These are phyloP conservation scores for Penicillium argentinense DNA, from an alignment of 495 filamentous ascomycete species.

Conservation along the genomic window DNA sequence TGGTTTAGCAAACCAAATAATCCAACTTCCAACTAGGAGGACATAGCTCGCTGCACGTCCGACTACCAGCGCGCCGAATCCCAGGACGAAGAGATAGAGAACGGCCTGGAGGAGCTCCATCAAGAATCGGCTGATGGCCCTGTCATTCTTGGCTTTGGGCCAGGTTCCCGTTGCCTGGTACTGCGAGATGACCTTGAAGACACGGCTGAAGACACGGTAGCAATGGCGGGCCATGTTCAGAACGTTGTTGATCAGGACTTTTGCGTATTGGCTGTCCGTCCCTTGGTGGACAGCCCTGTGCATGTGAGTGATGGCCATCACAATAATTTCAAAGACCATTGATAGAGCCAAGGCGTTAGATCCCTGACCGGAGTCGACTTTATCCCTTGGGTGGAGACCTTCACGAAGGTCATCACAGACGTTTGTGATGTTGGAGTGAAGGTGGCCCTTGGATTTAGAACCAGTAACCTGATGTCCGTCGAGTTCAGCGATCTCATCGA, in stretches of 20 bases:
- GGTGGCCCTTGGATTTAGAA: slow-evolving; percentile 13
- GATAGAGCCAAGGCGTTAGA: slow-evolving; percentile 26
- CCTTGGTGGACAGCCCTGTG: slow-evolving; percentile 23
- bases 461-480: slow-evolving; percentile 40
- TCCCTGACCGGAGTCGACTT: slow-evolving; percentile 6
- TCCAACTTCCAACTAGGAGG: slow-evolving; percentile 40
- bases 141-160: slow-evolving; percentile 30
- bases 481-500: slow-evolving; percentile 36
- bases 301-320: slow-evolving; percentile 31
- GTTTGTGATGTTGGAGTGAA: slow-evolving; percentile 26
- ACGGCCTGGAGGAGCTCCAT: slow-evolving; percentile 37
- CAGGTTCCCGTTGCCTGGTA: slow-evolving; percentile 39
- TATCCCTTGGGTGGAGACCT: slow-evolving; percentile 12
- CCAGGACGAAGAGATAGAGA: slow-evolving; percentile 39
- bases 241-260: slow-evolving; percentile 28
- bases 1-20: slow-evolving; percentile 43
- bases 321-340: slow-evolving; percentile 33
- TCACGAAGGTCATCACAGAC: slow-evolving; percentile 21
- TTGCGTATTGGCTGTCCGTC: slow-evolving; percentile 27
- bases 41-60: slow-evolving; percentile 35
- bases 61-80: slow-evolving; percentile 32
- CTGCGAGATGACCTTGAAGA: slow-evolving; percentile 25
- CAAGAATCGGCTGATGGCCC: slow-evolving; percentile 31
- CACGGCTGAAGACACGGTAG: slow-evolving; percentile 30
- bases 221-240: slow-evolving; percentile 41